Percentiles rank a stretch among this genome's conserved stretches.
Conservation (phyloP, 2,329 filamentous ascomycete genomes). For the Alternaria conjuncta region DNA sequence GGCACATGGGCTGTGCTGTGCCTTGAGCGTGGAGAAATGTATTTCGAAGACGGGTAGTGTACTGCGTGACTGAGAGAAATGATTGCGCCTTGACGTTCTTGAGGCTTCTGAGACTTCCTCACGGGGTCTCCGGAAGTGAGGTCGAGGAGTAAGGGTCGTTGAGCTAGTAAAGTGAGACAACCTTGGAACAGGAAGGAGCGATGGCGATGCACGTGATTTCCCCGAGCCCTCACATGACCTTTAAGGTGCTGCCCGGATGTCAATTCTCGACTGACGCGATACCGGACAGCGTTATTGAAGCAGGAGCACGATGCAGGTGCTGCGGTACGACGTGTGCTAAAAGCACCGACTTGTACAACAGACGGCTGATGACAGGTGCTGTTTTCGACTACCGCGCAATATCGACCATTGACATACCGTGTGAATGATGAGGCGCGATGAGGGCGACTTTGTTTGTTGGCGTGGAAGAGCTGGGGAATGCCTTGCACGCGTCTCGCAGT, state of each 20-base stretch:
- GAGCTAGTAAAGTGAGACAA: not conserved
- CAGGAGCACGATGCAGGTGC: slow-evolving; percentile 10
- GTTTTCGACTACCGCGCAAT: not conserved
- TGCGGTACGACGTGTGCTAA: slow-evolving; percentile 18
- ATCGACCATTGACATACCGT: not conserved
- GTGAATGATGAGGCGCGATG: not conserved
- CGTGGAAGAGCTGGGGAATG: not conserved
- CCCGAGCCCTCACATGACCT: not conserved
- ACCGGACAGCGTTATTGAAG: not conserved
- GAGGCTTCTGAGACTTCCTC: not conserved
- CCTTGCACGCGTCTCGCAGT: not conserved
- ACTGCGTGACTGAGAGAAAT: not conserved
- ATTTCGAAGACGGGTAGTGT: not conserved
- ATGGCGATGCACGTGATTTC: slow-evolving; percentile 1
- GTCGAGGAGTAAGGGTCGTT: not conserved
- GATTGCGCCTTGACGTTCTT: not conserved
- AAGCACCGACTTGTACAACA: slow-evolving; percentile 5
- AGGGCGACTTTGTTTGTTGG: not conserved
- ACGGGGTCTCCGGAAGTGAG: not conserved
- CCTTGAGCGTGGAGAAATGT: not conserved
- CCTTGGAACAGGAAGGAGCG: not conserved
- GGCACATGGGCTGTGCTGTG: not conserved
- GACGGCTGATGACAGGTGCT: not conserved
- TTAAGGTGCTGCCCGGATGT: not conserved
- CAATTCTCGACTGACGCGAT: not conserved